Evolutionary conservation across 345 rosid species (phyloP).

Genomic region (Arabidopsis arenosa): DNA sequence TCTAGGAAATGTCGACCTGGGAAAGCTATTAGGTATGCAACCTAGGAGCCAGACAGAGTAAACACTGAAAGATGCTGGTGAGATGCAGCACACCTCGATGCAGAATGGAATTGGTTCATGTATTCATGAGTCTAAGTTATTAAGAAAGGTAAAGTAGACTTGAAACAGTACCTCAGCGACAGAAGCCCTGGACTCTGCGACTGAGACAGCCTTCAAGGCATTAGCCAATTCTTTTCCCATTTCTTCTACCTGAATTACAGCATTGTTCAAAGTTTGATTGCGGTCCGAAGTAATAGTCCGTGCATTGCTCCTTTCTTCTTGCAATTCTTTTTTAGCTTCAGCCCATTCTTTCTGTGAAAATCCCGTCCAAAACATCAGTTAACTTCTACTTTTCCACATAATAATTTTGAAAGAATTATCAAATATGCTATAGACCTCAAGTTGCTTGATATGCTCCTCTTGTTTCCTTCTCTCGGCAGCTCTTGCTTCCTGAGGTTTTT

Average conservation of each 20-base stretch:
- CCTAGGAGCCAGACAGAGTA: slow-evolving; percentile 8
- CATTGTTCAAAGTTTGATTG: slow-evolving; percentile 71
- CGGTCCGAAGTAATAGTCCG: slow-evolving; percentile 69
- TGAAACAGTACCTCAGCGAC: slow-evolving; percentile 73
- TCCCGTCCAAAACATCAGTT: slow-evolving; percentile 21
- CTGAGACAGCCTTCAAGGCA: slow-evolving; percentile 74
- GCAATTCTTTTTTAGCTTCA: slow-evolving; percentile 85
- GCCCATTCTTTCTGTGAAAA: slow-evolving; percentile 89
- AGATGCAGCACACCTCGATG: slow-evolving; percentile 9
- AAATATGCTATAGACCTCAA: slow-evolving; percentile 63
- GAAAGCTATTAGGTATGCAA: slow-evolving; percentile 18
- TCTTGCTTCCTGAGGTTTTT: slow-evolving; percentile 67
- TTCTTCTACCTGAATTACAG: slow-evolving; percentile 86
- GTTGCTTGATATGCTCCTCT: slow-evolving; percentile 70
- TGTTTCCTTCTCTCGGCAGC: slow-evolving; percentile 81
- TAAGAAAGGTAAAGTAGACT: slow-evolving; percentile 28
- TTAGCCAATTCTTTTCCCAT: slow-evolving; percentile 75
- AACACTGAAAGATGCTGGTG: background rate
- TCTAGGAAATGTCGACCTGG: background rate
- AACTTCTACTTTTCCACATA: slow-evolving; percentile 12
- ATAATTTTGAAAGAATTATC: slow-evolving; percentile 12
- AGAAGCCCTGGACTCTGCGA: slow-evolving; percentile 87
- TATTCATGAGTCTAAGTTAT: slow-evolving; percentile 23
- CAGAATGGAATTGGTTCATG: slow-evolving; percentile 17
- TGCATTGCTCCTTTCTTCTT: slow-evolving; percentile 75